These are phyloP conservation scores for Syncephalastrum sp. DNA, from an alignment of 371 early-diverging fungal species.

Conservation along the genomic window DNA sequence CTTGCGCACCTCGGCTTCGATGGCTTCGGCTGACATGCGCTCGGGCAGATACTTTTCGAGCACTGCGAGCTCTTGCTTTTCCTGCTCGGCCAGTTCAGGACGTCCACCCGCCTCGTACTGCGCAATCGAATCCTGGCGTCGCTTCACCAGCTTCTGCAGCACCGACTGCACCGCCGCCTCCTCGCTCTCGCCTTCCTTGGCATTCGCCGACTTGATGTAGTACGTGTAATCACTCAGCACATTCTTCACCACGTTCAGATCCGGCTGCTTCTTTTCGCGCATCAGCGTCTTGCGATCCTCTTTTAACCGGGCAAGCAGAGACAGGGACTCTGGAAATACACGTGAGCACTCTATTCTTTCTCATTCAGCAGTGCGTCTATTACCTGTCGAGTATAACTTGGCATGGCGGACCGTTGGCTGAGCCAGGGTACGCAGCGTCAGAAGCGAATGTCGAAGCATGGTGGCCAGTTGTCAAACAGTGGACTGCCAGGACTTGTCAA, in stretches of 20 bases:
- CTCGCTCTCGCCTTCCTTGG: slow-evolving; percentile 28
- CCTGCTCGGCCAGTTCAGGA: slow-evolving; percentile 65
- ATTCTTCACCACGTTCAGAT: slow-evolving; percentile 69
- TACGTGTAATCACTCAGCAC: slow-evolving; percentile 73
- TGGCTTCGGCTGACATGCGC: slow-evolving; percentile 66
- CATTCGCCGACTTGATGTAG: slow-evolving; percentile 62
- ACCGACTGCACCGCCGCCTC: slow-evolving; percentile 52
- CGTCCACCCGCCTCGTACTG: slow-evolving; percentile 63
- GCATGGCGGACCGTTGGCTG: no score
- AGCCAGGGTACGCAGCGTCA: no score
- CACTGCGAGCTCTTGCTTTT: slow-evolving; percentile 60
- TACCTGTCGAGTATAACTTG: no score
- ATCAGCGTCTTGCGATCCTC: slow-evolving; percentile 74
- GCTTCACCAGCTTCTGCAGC: slow-evolving; percentile 72
- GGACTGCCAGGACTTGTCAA: no score
- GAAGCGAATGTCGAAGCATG: no score
- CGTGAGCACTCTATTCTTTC: no score
- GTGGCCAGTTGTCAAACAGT: no score
- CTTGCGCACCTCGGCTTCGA: slow-evolving; percentile 55
- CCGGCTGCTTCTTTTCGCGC: slow-evolving; percentile 67
- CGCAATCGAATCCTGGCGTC: slow-evolving; percentile 67
- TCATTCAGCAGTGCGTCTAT: no score
- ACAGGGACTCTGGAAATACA: background rate
- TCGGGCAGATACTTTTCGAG: slow-evolving; percentile 68
- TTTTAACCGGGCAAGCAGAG: slow-evolving; percentile 49